Evolutionary conservation across 352 stramenopile species (phyloP).

Genomic region (Blastocystis hominis): DNA sequence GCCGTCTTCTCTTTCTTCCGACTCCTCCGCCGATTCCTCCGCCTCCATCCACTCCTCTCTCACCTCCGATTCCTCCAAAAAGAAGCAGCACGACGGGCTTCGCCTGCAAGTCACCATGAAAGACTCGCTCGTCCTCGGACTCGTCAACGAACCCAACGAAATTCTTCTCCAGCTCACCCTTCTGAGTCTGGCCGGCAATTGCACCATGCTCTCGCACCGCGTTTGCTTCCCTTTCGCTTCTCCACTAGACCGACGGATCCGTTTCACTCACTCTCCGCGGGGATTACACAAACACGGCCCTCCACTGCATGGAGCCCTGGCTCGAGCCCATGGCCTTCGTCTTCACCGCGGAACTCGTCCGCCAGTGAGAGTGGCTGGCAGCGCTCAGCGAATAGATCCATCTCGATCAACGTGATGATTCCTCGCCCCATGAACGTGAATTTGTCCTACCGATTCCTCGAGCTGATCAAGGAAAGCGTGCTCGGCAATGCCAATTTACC

Average conservation of each 20-base stretch:
- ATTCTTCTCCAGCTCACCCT: background rate
- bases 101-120: background rate
- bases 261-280: background rate
- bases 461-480: background rate
- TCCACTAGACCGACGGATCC: background rate
- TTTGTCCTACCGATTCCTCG: constrained; percentile 13
- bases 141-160: background rate
- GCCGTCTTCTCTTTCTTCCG: no score
- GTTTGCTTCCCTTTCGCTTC: background rate
- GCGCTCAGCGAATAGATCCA: background rate
- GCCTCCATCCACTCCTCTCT: background rate
- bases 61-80: background rate
- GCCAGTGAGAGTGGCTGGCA: background rate
- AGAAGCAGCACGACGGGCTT: background rate
- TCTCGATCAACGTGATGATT: background rate
- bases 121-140: background rate
- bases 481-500: background rate
- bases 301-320: background rate
- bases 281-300: background rate
- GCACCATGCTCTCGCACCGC: background rate
- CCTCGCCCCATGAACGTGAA: background rate
- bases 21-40: no score
- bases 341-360: background rate
- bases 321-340: background rate
- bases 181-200: background rate